Evolutionary conservation across 768 basidiomycete genomes (phyloP), one percentile per base, ranked within the genome.

Genomic region (Pulveroboletus sp.): DNA sequence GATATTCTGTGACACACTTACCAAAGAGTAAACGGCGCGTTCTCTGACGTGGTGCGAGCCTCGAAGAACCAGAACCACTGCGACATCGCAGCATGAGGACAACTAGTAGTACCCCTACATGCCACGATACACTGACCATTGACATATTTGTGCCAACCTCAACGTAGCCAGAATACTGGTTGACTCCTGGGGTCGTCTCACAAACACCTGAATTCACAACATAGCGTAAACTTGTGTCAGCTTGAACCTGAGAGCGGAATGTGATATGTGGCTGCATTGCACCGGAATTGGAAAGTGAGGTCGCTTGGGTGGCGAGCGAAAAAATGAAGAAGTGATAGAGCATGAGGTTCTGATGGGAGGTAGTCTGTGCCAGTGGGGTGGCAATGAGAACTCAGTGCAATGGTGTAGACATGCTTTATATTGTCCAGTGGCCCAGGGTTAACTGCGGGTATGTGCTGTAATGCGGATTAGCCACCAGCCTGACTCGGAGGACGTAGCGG

Each of bases 51-150:
- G 25, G 77, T 65, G 13, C 85, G 74, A 3, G 84, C 75, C 52
- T 81, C 85, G 45, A 86, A 87, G 64, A 85, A 86, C 81, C 84
- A 86, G 59, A 85, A 86, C 81, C 81, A 85, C 83, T 84, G 45
- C 13, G 36, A 44, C 33, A 25, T 11, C n/a, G 10, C 38, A 20
- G 17, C 23, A 32, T 63, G 4, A 63, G 38, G 14, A n/a, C n/a
- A n/a, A 29, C 10, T 13, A 13, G n/a, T 33, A n/a, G 24, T 31
- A n/a, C 17, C 20, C n/a, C n/a, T n/a, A n/a, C n/a, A n/a, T n/a
- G 27, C 4, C n/a, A 37, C 4, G 13, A 16, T 2, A 16, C n/a
- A 53, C 69, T 49, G 39, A 81, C 81, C 77, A 81, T 78, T 0
- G 79, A 81, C 75, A 79, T 81, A 43, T 80, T 76, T 12, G 57